A percentile compares a stretch with the other conserved stretches of the same genome.
Evolutionary conservation across 805 yeast species (phyloP).

Genomic region (Suhomyces prunicola): DNA sequence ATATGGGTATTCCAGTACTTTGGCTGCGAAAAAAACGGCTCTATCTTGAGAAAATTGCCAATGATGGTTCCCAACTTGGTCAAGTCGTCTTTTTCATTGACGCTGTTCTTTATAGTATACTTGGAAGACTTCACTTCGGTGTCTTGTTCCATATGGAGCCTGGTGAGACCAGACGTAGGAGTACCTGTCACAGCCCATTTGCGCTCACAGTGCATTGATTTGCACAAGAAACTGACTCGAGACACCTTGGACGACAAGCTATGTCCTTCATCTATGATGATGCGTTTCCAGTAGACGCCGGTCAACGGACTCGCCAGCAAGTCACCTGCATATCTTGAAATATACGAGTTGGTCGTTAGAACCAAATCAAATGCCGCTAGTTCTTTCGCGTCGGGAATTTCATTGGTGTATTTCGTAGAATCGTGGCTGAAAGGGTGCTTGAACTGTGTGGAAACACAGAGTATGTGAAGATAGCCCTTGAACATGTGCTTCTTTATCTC

Average conservation of each 20-base stretch:
- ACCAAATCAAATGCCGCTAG: constrained; percentile 51
- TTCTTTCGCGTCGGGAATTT: constrained; percentile 23
- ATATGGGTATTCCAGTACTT: constrained; percentile 47
- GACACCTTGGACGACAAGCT: constrained; percentile 54
- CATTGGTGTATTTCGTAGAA: constrained; percentile 15
- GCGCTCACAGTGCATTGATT: constrained; percentile 51
- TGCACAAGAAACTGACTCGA: constrained; percentile 48
- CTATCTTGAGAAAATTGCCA: constrained; percentile 52
- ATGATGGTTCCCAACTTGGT: constrained; percentile 51
- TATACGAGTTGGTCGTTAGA: constrained; percentile 45
- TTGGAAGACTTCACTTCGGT: constrained; percentile 14
- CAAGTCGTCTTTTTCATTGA: constrained; percentile 53
- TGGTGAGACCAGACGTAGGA: constrained; percentile 68
- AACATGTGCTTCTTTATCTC: constrained; percentile 58
- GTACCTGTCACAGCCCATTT: constrained; percentile 78
- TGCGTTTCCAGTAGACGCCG: constrained; percentile 59
- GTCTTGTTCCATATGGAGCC: constrained; percentile 41
- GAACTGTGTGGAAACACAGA: constrained; percentile 33
- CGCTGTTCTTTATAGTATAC: constrained; percentile 48
- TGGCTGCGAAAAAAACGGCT: constrained; percentile 52
- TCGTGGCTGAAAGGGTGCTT: constrained; percentile 15
- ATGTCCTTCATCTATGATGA: constrained; percentile 77
- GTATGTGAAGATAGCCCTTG: constrained; percentile 30
- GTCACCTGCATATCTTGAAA: constrained; percentile 39
- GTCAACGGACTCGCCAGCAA: constrained; percentile 33